phyloP scores from a whole-genome alignment of 208 protist species.

The Acanthamoeba pearcei region DNA sequence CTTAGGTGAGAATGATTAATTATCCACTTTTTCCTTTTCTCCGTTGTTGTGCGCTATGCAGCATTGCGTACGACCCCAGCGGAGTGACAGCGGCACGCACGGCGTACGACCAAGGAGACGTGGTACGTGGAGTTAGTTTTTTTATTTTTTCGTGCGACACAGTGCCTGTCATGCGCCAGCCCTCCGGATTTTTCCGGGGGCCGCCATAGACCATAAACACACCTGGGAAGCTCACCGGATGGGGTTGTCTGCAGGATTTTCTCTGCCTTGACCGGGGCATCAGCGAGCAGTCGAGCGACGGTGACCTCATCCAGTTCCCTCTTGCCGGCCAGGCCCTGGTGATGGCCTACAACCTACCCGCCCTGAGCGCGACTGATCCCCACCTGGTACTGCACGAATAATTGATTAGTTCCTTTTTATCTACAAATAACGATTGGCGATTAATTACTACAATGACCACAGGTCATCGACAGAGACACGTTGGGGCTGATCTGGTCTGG shows the following conservation, averaged over 20 bases:
- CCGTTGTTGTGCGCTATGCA: not conserved
- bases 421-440: no score
- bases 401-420: no score
- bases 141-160: no score
- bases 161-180: no score
- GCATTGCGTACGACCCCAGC: not conserved
- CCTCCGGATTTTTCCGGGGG: no score
- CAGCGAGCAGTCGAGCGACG: not conserved
- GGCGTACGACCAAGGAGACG: not conserved
- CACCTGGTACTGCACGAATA: not conserved
- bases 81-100: not conserved
- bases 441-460: no score
- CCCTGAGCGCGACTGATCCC: not conserved
- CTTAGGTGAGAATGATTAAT: not conserved
- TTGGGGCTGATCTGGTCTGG: not conserved
- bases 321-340: not conserved
- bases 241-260: not conserved
- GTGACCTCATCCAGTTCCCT: not conserved
- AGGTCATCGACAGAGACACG: not conserved
- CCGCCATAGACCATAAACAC: no score
- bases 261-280: not conserved
- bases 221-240: not conserved
- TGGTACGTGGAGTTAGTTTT: not conserved
- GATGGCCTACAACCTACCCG: conserved; percentile 8
- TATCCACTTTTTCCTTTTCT: not conserved